These are phyloP conservation scores for Ammopiptanthus mongolicus DNA, from an alignment of 306 rosid genomes.

Conservation along the genomic window DNA sequence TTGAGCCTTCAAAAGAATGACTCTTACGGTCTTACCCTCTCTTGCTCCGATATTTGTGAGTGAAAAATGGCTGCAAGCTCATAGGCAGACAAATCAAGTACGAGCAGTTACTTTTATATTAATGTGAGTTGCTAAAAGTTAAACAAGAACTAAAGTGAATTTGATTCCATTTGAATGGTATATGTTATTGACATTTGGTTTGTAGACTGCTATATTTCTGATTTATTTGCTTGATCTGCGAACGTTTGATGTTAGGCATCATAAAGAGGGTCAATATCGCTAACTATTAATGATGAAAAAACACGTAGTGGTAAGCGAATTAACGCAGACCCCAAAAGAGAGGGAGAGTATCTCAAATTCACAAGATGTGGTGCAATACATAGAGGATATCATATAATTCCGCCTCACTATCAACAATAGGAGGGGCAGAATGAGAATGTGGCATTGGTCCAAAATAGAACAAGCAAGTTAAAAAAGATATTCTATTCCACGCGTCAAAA, in stretches of 20 bases:
- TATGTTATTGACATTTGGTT: neutral
- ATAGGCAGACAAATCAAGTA: neutral
- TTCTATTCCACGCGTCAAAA: neutral
- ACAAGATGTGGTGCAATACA: neutral
- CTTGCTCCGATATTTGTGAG: neutral
- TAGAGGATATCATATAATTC: neutral
- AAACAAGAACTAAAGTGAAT: too few relatives aligned
- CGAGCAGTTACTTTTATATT: neutral
- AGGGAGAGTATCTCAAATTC: neutral
- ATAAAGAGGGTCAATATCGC: neutral
- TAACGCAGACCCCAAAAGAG: neutral
- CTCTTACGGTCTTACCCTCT: neutral
- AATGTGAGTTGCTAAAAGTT: neutral
- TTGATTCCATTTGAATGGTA: neutral
- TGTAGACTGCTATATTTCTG: neutral
- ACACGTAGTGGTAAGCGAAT: neutral
- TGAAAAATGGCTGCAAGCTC: neutral
- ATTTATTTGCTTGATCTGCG: neutral
- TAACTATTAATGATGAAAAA: neutral
- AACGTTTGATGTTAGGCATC: neutral
- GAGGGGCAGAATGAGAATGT: neutral
- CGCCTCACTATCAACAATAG: neutral
- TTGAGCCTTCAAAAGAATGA: neutral
- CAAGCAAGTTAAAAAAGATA: neutral
- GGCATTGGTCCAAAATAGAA: neutral